Conservation (phyloP, 768 basidiomycete genomes). For the Boletus barrowsii region DNA sequence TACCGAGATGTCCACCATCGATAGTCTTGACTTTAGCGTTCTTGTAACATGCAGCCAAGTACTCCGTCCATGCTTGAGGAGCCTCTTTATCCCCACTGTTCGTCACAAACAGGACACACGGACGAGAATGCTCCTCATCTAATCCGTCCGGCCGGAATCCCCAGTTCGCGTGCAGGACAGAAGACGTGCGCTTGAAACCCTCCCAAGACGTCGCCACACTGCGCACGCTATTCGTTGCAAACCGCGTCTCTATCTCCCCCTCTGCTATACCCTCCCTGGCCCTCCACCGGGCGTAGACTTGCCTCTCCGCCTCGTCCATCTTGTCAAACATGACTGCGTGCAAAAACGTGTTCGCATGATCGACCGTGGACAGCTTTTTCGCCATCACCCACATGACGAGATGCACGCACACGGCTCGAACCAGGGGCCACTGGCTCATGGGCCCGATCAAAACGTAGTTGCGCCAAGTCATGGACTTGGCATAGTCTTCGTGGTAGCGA, state of each 20-base stretch:
- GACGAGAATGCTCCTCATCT: conserved; percentile 43
- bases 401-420: conserved; percentile 31
- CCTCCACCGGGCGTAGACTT: conserved; percentile 39
- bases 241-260: conserved; percentile 40
- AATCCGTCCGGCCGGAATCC: conserved; percentile 41
- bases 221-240: conserved; percentile 41
- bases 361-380: conserved; percentile 35
- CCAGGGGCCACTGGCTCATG: conserved; percentile 41
- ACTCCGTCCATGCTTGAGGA: conserved; percentile 44
- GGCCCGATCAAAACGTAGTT: conserved; percentile 50
- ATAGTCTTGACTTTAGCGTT: conserved; percentile 40
- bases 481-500: conserved; percentile 43
- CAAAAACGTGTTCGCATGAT: conserved; percentile 42
- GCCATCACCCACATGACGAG: conserved; percentile 33
- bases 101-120: conserved; percentile 45
- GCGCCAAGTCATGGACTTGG: conserved; percentile 43
- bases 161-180: conserved; percentile 50
- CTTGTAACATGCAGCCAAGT: conserved; percentile 46
- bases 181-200: conserved; percentile 45
- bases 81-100: conserved; percentile 40
- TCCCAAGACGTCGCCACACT: conserved; percentile 52
- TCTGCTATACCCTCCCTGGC: conserved; percentile 38
- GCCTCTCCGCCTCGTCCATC: conserved; percentile 38
- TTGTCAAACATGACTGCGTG: conserved; percentile 37
- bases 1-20: conserved; percentile 49